phyloP scores from a whole-genome alignment of 371 early-diverging fungal genomes.

The Mucor saturninus region DNA sequence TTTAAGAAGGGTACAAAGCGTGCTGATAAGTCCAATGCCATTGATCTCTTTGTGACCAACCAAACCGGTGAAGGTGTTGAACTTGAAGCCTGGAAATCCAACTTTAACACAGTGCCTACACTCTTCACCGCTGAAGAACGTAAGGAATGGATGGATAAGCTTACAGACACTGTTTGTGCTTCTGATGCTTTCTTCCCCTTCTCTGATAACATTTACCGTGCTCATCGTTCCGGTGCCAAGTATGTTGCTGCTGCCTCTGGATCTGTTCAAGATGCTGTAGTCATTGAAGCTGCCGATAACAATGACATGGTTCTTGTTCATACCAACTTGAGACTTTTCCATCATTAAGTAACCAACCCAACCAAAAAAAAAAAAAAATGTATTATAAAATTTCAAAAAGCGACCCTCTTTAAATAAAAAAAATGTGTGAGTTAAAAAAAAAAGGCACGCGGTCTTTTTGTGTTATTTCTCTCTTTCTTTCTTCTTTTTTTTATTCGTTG shows the following conservation, averaged over 20 bases:
- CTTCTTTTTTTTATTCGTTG: constrained; percentile 8
- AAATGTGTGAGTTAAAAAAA: too few relatives aligned
- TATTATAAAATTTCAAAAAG: constrained; percentile 1
- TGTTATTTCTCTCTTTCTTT: constrained; percentile 5
- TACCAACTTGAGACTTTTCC: constrained; percentile 91
- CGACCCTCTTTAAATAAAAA: background rate
- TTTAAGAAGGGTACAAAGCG: constrained; percentile 91
- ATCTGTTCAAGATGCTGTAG: constrained; percentile 84
- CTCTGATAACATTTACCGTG: constrained; percentile 94
- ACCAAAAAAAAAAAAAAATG: constrained; percentile 1
- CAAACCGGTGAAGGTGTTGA: constrained; percentile 85
- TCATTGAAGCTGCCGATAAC: constrained; percentile 84
- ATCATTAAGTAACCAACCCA: constrained; percentile 69
- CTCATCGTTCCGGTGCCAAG: constrained; percentile 83
- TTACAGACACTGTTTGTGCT: constrained; percentile 80
- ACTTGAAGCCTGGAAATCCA: constrained; percentile 78
- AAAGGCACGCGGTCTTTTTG: background rate
- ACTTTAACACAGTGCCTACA: constrained; percentile 80
- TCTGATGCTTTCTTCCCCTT: constrained; percentile 99
- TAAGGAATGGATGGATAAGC: constrained; percentile 72
- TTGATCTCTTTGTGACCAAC: constrained; percentile 90
- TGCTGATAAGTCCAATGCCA: constrained; percentile 96
- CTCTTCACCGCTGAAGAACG: constrained; percentile 83
- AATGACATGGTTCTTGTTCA: constrained; percentile 85
- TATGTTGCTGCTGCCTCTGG: constrained; percentile 93